Conservation (phyloP, 2,329 filamentous ascomycete genomes). For the Ophiostoma himal-ulmi region DNA sequence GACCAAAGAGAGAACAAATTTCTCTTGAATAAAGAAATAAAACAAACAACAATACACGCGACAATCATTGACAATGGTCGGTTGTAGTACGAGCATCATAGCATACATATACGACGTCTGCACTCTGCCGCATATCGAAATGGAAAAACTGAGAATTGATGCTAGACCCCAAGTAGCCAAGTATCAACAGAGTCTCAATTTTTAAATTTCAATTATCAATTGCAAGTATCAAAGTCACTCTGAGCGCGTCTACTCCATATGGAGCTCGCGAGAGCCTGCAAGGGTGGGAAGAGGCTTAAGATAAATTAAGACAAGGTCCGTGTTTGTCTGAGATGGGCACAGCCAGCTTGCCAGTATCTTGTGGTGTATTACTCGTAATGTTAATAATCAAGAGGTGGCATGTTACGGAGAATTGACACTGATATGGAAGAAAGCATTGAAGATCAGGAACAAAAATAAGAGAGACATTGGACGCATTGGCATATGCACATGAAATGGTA, state of each 20-base stretch:
- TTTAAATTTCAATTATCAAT: not conserved
- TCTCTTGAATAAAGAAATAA: not conserved
- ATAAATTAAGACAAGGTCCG: constrained; percentile 17
- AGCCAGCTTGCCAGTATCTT: not conserved
- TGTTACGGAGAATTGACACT: not conserved
- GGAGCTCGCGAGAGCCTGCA: not conserved
- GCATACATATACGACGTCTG: not conserved
- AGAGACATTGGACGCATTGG: not conserved
- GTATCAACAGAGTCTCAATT: too few relatives aligned
- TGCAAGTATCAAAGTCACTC: not conserved
- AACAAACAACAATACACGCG: not conserved
- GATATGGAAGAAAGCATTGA: not conserved
- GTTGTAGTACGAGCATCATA: not conserved
- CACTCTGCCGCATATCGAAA: not conserved
- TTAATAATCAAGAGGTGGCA: not conserved
- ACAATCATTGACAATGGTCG: not conserved
- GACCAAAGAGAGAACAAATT: not conserved
- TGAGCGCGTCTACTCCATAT: not conserved
- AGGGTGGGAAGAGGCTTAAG: constrained; percentile 8
- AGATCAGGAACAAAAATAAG: not conserved
- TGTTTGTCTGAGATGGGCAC: constrained; percentile 18
- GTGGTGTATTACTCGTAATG: too few relatives aligned
- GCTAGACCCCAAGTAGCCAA: too few relatives aligned
- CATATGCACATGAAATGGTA: not conserved
- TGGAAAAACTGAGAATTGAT: not conserved